Base-by-base conservation (phyloP, 306 rosid genomes). In the Chamaecrista fasciculata region DNA sequence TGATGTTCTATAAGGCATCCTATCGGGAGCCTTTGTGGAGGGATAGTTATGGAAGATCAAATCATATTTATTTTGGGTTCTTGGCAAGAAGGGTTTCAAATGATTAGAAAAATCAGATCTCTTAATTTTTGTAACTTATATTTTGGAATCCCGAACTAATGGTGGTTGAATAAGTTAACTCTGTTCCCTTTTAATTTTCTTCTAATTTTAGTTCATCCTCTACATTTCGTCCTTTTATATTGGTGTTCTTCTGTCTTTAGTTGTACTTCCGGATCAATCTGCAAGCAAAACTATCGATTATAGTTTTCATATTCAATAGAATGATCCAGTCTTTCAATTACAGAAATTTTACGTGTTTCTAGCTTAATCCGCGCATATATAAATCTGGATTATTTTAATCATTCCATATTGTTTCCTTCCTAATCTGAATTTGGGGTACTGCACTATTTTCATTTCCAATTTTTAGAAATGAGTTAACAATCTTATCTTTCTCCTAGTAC, bases 371-470 rank as follows among this genome's bases (percentile, higher is more conserved):
- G 20, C 19, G 10, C 31, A 48, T 19, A 20, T 33, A 8, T 0
- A 34, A 19, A 9, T 53, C 14, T 10, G 6, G 64, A 7, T 37
- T 37, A 36, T 39, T 62, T 68, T 7, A 53, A 36, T 26, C 15
- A 36, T 34, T 15, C 36, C 49, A 21, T 43, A 19, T 19, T 39
- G 48, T 43, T 48, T 57, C 55, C 74, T 21, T 40, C 70, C 46
- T 33, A 50, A 59, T 66, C 34, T 63, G 48, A 21, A 4, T 33
- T 55, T 49, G 62, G 19, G 57, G 6, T 70, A 31, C 8, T 6
- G 65, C 62, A 33, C 59, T 24, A 18, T 52, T n/a, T 23, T 8
- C 62, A 40, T 71, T 71, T 75, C 58, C 28, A 11, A 19, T 67
- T 58, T 62, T 15, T 43, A 43, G 44, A 24, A 64, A 69, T 37